Base-by-base conservation (phyloP, 2,329 filamentous ascomycete species). In the Scedosporium dehoogii region DNA sequence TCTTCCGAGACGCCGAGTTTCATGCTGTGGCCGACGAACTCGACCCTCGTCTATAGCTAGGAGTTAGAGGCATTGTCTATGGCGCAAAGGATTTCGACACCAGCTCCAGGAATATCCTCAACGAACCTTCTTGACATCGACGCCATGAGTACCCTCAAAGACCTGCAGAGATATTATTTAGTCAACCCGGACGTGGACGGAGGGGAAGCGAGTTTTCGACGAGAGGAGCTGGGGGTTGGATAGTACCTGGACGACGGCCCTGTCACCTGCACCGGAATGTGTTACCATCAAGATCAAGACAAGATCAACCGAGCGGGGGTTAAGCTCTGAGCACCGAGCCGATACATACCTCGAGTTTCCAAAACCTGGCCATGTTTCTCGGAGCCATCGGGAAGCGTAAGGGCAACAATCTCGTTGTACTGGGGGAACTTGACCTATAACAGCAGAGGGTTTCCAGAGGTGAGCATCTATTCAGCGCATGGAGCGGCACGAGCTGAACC, bases 1-100 rank as follows among this genome's bases (percentile, higher is more conserved):
- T 99, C 94, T 80, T 99, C 96, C 60, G 94, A 97, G 64, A 99
- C 94, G 77, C 94, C 94, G 61, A 99, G 89, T 85, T 97, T 97
- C 81, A 99, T 81, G 80, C 91, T 97, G 80, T 97, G 85, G 65
- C 94, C 94, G 38, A 90, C 96, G 77, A 99, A 97, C 75, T 99
- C 91, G 75, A 99, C 93, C 83, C 89, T 96, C 62, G 93, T 96
- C 92, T 94, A 72, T 68, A 27, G 18, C 51, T 6, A 56, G 46
- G 41, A 57, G 66, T 75, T 66, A 75, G 73, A 65, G 62, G 27
- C 29, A 6, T 29, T 7, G 29, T 33, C 61, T 46, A 60, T 55
- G 21, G 18, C 12, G 23, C 21, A 55, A 55, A 23, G 12, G 55
- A 14, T 25, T 29, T 16, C 12, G 59, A 2, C 9, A 5, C 41